Conservation (phyloP, 441 rosid species). For the Theobroma grandiflorum region DNA sequence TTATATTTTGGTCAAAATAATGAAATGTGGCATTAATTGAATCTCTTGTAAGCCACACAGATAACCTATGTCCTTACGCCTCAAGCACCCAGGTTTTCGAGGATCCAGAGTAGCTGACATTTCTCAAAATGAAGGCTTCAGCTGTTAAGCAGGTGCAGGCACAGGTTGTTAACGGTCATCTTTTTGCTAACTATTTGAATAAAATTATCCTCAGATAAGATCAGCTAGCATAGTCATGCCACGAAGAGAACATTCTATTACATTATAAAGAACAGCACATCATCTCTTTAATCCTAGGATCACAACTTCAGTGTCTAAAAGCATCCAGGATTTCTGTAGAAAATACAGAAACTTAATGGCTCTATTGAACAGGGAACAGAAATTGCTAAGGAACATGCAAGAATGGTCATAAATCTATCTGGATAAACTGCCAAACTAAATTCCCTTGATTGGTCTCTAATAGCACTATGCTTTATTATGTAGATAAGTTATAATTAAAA, state of each 20-base stretch:
- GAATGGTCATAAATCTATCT: background rate
- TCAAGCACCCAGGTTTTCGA: background rate
- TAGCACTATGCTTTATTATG: background rate
- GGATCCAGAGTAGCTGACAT: background rate
- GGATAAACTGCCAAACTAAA: background rate
- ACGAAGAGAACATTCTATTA: background rate
- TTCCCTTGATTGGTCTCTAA: background rate
- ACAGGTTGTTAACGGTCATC: background rate
- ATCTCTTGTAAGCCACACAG: background rate
- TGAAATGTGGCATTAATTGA: background rate
- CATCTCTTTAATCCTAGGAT: background rate
- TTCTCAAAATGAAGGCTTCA: background rate
- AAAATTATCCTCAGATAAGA: background rate
- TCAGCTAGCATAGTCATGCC: background rate
- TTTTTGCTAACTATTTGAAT: background rate
- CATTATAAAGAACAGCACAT: background rate
- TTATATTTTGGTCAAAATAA: background rate
- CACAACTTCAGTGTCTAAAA: background rate
- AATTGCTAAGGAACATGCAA: background rate
- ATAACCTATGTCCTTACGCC: background rate
- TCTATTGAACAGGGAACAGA: background rate
- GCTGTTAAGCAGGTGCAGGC: background rate
- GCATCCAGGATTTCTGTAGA: background rate
- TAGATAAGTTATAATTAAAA: background rate
- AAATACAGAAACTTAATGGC: background rate